These are phyloP conservation scores for Fraxinus albicans DNA, from an alignment of 305 asterid species.

Conservation along the genomic window DNA sequence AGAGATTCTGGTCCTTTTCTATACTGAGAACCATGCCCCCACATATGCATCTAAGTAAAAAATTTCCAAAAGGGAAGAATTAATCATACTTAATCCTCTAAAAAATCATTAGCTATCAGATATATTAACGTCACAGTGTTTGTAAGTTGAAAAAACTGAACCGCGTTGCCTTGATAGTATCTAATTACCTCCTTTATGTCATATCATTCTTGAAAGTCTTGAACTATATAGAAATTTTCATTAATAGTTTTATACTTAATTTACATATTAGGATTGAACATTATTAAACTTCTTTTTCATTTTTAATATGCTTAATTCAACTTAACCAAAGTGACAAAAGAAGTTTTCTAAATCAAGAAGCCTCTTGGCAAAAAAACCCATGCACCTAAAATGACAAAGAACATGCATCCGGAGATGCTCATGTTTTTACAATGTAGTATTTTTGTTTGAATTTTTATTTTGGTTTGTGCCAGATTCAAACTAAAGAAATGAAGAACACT, in stretches of 20 bases:
- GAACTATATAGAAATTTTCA: not conserved
- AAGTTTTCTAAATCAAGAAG: not conserved
- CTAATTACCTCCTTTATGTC: not conserved
- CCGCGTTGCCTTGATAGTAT: too few species aligned
- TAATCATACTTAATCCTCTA: not conserved
- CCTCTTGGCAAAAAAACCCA: not conserved
- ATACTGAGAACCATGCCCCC: constrained; percentile 89
- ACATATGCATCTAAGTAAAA: constrained; percentile 64
- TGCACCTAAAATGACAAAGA: not conserved
- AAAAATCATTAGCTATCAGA: not conserved
- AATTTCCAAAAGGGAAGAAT: not conserved
- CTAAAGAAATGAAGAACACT: not conserved
- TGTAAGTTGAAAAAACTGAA: not conserved
- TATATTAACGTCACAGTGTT: not conserved
- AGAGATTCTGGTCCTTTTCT: constrained; percentile 77
- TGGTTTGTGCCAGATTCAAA: not conserved
- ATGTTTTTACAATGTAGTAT: not conserved
- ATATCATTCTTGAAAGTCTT: not conserved
- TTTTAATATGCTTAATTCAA: not conserved
- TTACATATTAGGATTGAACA: not conserved
- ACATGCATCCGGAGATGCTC: not conserved
- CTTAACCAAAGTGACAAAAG: not conserved
- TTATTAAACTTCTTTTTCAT: not conserved
- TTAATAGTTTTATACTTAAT: not conserved
- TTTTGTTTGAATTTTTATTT: not conserved